Percentiles rank a stretch among this genome's conserved stretches.
Evolutionary conservation across 352 stramenopile species (phyloP).

Genomic region (Phytophthora multivora): DNA sequence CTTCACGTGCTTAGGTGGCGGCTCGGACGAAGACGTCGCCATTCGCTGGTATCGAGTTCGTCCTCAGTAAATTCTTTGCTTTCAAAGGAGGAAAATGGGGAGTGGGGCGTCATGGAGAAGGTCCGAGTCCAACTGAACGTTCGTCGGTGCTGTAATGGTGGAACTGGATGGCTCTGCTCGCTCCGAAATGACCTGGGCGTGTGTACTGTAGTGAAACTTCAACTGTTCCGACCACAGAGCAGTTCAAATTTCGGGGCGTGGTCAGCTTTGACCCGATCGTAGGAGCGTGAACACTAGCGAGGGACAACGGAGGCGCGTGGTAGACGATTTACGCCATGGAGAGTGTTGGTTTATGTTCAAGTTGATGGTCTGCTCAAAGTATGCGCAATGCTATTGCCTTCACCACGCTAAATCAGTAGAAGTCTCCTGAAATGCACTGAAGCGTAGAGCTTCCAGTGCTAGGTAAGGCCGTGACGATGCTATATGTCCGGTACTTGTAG

Average conservation of each 20-base stretch:
- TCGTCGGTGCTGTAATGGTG: constrained; percentile 8
- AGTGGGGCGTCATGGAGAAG: constrained; percentile 11
- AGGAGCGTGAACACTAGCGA: constrained; percentile 1
- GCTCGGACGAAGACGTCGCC: constrained; percentile 13
- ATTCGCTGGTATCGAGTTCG: constrained; percentile 11
- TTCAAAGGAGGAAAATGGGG: constrained; percentile 8
- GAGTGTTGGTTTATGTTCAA: too few relatives aligned
- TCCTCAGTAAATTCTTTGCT: background rate
- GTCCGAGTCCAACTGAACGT: constrained; percentile 5
- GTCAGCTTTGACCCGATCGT: constrained; percentile 7
- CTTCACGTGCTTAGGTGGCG: constrained; percentile 23
- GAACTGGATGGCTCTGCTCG: constrained; percentile 2
- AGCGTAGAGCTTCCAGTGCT: too few relatives aligned
- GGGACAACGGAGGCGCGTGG: constrained; percentile 3
- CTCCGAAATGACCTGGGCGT: background rate
- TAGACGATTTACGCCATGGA: constrained; percentile 4
- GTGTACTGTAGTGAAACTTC: constrained; percentile 3
- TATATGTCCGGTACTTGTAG: too few relatives aligned
- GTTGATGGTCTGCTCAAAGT: too few relatives aligned
- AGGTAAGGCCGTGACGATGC: too few relatives aligned
- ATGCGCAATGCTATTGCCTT: too few relatives aligned
- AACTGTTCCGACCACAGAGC: constrained; percentile 19
- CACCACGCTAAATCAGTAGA: too few relatives aligned
- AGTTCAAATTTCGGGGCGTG: constrained; percentile 1
- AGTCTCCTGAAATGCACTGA: too few relatives aligned